These are phyloP conservation scores for Malassezia dermatis DNA, from an alignment of 1,284 basidiomycete genomes.

Conservation along the genomic window DNA sequence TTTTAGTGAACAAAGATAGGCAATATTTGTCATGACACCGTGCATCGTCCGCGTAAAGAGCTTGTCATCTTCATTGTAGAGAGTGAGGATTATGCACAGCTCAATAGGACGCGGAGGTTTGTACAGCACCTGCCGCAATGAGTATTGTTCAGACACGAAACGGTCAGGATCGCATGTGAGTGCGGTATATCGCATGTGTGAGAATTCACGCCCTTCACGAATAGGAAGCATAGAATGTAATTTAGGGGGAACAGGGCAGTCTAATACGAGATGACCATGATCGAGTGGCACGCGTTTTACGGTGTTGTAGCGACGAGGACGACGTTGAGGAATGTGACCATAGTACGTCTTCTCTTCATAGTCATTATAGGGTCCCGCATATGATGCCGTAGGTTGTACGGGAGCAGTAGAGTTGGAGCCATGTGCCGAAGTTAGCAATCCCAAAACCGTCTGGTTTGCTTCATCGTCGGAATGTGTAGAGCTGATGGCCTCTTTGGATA, in stretches of 20 bases:
- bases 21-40: slow-evolving; percentile 67
- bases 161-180: slow-evolving; percentile 61
- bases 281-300: slow-evolving; percentile 49
- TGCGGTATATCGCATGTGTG: slow-evolving; percentile 55
- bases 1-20: slow-evolving; percentile 69
- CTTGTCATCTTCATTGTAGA: slow-evolving; percentile 84
- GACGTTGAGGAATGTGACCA: slow-evolving; percentile 18
- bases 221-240: slow-evolving; percentile 47
- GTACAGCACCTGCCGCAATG: slow-evolving; percentile 70
- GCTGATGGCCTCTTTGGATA: slow-evolving; percentile 5
- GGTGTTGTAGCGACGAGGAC: slow-evolving; percentile 43
- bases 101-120: slow-evolving; percentile 65
- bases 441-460: background rate
- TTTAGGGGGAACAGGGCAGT: slow-evolving; percentile 47
- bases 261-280: slow-evolving; percentile 48
- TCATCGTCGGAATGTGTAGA: background rate
- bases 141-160: slow-evolving; percentile 71
- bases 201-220: slow-evolving; percentile 57
- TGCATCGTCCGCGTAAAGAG: slow-evolving; percentile 87
- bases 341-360: background rate
- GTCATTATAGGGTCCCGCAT: background rate
- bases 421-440: background rate
- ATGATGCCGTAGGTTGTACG: background rate
- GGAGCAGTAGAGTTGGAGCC: background rate
- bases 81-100: slow-evolving; percentile 69